Percentiles rank a stretch among this genome's conserved stretches.
Evolutionary conservation across 202 grass and related monocot genomes (phyloP).

Genomic region (Tripidium arundinaceum): DNA sequence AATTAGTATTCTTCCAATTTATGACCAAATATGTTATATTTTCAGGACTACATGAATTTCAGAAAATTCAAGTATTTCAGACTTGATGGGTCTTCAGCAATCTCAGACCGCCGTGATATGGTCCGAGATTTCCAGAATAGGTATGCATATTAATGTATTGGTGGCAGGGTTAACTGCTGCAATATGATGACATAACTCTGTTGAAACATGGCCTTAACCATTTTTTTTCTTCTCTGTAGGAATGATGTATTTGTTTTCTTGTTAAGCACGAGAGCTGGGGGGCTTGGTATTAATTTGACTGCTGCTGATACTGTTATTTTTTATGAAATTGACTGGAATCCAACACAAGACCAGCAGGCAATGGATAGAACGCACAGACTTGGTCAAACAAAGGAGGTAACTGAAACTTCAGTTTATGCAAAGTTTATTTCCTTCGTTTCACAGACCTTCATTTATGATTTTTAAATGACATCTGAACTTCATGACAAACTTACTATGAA

Average conservation of each 20-base stretch:
- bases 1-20: not conserved
- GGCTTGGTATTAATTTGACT: slow-evolving; percentile 97
- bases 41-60: slow-evolving; percentile 99
- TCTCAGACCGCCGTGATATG: slow-evolving; percentile 96
- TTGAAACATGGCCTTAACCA: slow-evolving; percentile 30
- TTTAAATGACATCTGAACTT: not conserved
- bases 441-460: not conserved
- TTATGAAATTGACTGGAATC: slow-evolving; percentile 99
- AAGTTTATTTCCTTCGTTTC: slow-evolving; percentile 6
- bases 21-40: slow-evolving; percentile 10
- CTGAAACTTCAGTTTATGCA: slow-evolving; percentile 28
- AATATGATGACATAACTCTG: slow-evolving; percentile 20
- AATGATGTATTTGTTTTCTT: slow-evolving; percentile 99
- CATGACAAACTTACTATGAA: not conserved
- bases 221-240: slow-evolving; percentile 50
- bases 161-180: not conserved
- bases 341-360: slow-evolving; percentile 96
- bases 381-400: slow-evolving; percentile 92
- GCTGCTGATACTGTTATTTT: slow-evolving; percentile 99
- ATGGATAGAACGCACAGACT: slow-evolving; percentile 99
- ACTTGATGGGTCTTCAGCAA: slow-evolving; percentile 92
- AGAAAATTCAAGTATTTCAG: slow-evolving; percentile 99
- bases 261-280: slow-evolving; percentile 97
- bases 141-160: slow-evolving; percentile 34
- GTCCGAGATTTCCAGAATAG: slow-evolving; percentile 92